A percentile compares a stretch with the other conserved stretches of the same genome.
phyloP scores from a whole-genome alignment of 352 stramenopile genomes.

The Phytophthora melonis region DNA sequence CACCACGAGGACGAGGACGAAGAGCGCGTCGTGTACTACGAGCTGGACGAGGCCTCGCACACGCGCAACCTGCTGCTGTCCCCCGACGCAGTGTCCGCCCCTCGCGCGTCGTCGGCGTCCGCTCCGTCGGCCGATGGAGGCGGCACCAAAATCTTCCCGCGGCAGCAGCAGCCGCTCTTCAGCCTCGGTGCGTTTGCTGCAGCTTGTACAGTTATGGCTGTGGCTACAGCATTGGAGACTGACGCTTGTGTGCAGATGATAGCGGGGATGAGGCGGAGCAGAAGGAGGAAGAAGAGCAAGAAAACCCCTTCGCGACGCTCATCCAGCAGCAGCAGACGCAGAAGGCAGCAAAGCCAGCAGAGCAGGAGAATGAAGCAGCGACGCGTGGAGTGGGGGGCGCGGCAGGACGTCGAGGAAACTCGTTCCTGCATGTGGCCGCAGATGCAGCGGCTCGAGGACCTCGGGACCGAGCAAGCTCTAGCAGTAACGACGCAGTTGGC shows the following conservation, averaged over 20 bases:
- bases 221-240: not conserved
- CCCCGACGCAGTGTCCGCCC: constrained; percentile 15
- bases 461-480: not conserved
- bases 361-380: not conserved
- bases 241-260: constrained; percentile 35
- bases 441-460: not conserved
- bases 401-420: not conserved
- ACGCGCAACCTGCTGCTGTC: constrained; percentile 33
- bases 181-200: constrained; percentile 42
- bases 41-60: constrained; percentile 51
- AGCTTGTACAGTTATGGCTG: not conserved
- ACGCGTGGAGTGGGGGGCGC: not conserved
- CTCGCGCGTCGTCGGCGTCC: constrained; percentile 2
- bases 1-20: constrained; percentile 41
- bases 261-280: constrained; percentile 40
- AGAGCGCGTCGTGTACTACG: constrained; percentile 70
- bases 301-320: constrained; percentile 76
- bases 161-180: constrained; percentile 44
- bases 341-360: constrained; percentile 7
- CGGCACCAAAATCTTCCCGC: constrained; percentile 54
- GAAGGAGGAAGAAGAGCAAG: constrained; percentile 39
- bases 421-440: constrained; percentile 1
- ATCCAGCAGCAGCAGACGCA: constrained; percentile 30
- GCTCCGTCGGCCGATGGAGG: constrained; percentile 1
- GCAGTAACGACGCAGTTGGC: not conserved